These are phyloP conservation scores for Podospora pseudocomata DNA, from an alignment of 495 filamentous ascomycete genomes.

Conservation along the genomic window DNA sequence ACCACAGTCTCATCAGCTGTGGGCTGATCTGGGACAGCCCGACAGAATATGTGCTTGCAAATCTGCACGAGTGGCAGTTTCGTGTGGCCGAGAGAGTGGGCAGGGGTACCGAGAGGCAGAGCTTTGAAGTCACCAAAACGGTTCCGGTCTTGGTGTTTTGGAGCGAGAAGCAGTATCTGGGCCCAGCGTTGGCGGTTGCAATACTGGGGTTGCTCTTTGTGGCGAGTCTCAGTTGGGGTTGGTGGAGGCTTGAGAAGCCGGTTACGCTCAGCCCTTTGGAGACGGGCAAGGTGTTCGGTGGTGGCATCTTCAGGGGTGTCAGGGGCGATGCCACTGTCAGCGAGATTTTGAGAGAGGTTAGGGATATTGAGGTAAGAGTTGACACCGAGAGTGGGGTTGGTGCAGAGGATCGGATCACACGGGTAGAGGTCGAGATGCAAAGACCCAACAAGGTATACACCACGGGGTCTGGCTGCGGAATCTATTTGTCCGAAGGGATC, in stretches of 20 bases:
- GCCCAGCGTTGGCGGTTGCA: neutral
- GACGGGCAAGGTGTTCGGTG: conserved; percentile 1
- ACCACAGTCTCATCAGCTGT: neutral
- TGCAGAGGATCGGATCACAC: neutral
- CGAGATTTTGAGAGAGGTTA: neutral
- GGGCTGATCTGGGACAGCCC: neutral
- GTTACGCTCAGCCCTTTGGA: conserved; percentile 6
- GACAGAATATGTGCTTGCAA: neutral
- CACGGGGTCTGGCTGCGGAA: neutral
- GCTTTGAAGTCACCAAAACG: neutral
- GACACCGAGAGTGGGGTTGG: neutral
- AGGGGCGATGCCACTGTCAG: neutral
- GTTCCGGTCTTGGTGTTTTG: neutral
- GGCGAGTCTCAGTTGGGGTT: neutral
- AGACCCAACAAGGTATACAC: neutral
- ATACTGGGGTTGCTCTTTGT: neutral
- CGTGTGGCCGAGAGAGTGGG: neutral
- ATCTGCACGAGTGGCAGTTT: conserved; percentile 5
- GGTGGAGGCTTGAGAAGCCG: conserved; percentile 1
- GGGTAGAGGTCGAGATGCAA: neutral
- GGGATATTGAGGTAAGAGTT: neutral
- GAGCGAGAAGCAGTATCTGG: neutral
- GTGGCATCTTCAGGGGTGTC: neutral
- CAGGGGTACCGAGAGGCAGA: neutral
- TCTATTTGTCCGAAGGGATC: neutral